These are phyloP conservation scores for Zygoascus sp. DNA, from an alignment of 1,139 yeast genomes.

Conservation along the genomic window DNA sequence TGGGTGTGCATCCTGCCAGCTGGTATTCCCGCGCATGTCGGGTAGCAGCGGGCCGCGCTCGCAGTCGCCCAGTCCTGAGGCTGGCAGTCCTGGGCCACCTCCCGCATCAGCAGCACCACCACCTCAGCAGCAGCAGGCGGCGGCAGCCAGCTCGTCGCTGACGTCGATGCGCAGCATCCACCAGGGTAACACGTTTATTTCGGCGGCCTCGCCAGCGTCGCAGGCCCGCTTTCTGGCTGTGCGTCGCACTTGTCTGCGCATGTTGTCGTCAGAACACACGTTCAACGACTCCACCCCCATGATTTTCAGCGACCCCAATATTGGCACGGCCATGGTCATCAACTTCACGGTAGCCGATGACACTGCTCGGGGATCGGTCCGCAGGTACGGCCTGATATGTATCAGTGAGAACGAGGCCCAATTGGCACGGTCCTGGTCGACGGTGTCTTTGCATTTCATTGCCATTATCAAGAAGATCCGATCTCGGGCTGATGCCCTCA, in stretches of 20 bases:
- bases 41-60: neutral
- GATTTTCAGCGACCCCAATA: slow-evolving; percentile 62
- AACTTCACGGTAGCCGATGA: slow-evolving; percentile 66
- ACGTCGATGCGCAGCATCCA: slow-evolving; percentile 8
- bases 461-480: slow-evolving; percentile 7
- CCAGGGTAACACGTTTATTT: slow-evolving; percentile 23
- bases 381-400: slow-evolving; percentile 64
- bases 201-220: slow-evolving; percentile 65
- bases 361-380: slow-evolving; percentile 73
- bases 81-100: too few relatives aligned
- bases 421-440: slow-evolving; percentile 55
- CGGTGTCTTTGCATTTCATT: slow-evolving; percentile 32
- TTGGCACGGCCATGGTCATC: slow-evolving; percentile 64
- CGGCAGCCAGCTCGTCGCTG: slow-evolving; percentile 2
- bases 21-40: slow-evolving; percentile 22
- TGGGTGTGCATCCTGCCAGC: slow-evolving; percentile 27
- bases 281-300: slow-evolving; percentile 63
- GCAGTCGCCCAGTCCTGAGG: too few relatives aligned
- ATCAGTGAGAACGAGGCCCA: slow-evolving; percentile 54
- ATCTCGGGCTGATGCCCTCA: slow-evolving; percentile 1
- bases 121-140: neutral
- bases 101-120: too few relatives aligned
- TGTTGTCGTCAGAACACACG: slow-evolving; percentile 68
- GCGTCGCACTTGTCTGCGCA: slow-evolving; percentile 42
- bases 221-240: slow-evolving; percentile 51